phyloP scores from a whole-genome alignment of 257 asterid genomes.

The Lantana camara region DNA sequence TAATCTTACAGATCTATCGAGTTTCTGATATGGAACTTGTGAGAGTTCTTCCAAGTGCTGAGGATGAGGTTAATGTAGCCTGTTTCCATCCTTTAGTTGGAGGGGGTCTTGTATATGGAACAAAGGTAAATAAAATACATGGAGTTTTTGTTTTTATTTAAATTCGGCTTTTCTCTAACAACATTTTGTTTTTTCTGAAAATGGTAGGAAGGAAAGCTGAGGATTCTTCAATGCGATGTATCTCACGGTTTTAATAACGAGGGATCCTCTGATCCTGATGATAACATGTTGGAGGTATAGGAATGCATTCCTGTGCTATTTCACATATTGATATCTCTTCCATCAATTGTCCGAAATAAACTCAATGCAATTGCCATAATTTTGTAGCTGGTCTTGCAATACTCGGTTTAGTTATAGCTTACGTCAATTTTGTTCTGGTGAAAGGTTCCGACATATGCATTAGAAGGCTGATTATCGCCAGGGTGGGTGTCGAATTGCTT shows the following conservation, averaged over 20 bases:
- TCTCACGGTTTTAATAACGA: constrained; percentile 53
- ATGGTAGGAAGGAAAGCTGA: constrained; percentile 92
- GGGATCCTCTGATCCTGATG: constrained; percentile 50
- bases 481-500: no score
- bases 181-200: constrained; percentile 17
- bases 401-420: neutral
- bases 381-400: neutral
- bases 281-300: constrained; percentile 77
- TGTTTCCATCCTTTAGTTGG: constrained; percentile 96
- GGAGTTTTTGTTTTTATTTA: constrained; percentile 5
- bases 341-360: neutral
- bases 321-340: neutral
- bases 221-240: constrained; percentile 74
- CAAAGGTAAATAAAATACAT: constrained; percentile 59
- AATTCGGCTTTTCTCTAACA: constrained; percentile 15
- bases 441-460: constrained; percentile 74
- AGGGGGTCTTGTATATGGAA: constrained; percentile 97
- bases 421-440: constrained; percentile 29
- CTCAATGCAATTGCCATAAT: neutral
- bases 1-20: constrained; percentile 69
- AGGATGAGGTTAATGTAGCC: constrained; percentile 98
- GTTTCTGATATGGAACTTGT: constrained; percentile 97
- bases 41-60: constrained; percentile 94
- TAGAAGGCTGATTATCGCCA: constrained; percentile 62
- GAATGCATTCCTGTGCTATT: constrained; percentile 19